phyloP scores from a whole-genome alignment of 768 basidiomycete species.

The Porpolomopsis calyptriformis region DNA sequence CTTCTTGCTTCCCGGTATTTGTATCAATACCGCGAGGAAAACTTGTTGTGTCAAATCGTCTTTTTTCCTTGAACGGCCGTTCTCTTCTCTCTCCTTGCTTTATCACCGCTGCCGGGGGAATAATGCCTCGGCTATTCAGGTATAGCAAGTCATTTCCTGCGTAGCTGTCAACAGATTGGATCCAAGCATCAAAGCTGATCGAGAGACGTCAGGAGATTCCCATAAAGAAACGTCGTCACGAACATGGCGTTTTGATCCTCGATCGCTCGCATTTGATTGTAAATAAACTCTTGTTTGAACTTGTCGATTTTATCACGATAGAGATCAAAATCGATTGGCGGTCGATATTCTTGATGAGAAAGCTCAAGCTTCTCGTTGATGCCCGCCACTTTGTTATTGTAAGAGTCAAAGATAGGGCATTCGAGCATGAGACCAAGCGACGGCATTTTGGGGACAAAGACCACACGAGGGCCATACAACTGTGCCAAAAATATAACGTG shows the following conservation, averaged over 20 bases:
- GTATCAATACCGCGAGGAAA: conserved; percentile 28
- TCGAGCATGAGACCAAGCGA: conserved; percentile 88
- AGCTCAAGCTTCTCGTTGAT: conserved; percentile 43
- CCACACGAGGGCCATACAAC: conserved; percentile 69
- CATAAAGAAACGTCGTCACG: conserved; percentile 23
- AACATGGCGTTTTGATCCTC: conserved; percentile 74
- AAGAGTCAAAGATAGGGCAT: conserved; percentile 70
- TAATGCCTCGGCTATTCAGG: conserved; percentile 64
- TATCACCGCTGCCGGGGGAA: conserved; percentile 62
- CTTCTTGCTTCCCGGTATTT: conserved; percentile 25
- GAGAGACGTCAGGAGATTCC: neutral
- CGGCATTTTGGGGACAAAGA: conserved; percentile 92
- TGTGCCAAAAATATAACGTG: conserved; percentile 15
- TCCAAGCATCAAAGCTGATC: conserved; percentile 74
- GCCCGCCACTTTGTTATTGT: conserved; percentile 47
- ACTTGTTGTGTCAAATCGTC: conserved; percentile 54
- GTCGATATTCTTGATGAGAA: conserved; percentile 52
- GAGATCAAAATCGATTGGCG: conserved; percentile 59
- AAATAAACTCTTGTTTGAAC: conserved; percentile 84
- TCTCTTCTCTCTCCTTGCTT: conserved; percentile 45
- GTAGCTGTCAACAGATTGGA: conserved; percentile 66
- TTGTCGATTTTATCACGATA: conserved; percentile 57
- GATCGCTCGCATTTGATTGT: conserved; percentile 73
- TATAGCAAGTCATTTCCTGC: conserved; percentile 69
- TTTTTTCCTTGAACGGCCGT: conserved; percentile 60